Percentiles rank a stretch among this genome's conserved stretches.
phyloP scores from a whole-genome alignment of 768 basidiomycete species.

The Dioszegia hungarica region DNA sequence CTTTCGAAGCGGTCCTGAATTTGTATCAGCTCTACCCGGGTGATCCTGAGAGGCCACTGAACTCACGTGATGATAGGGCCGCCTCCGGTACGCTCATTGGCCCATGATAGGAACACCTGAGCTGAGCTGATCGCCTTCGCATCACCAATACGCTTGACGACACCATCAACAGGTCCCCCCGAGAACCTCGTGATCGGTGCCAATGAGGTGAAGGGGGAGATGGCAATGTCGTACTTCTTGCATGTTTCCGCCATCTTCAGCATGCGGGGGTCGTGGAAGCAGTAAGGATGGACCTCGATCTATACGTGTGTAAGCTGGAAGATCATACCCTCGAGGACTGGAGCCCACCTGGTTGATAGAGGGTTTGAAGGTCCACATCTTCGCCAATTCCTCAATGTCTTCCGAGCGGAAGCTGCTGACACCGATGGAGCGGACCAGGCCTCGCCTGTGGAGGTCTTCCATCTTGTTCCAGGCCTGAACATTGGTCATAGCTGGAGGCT shows the following conservation, averaged over 20 bases:
- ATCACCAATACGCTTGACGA: constrained; percentile 20
- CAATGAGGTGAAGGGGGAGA: constrained; percentile 35
- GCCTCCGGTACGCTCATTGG: too few species aligned
- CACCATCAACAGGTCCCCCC: constrained; percentile 22
- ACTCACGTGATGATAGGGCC: too few species aligned
- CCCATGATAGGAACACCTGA: too few species aligned
- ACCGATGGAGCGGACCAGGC: constrained; percentile 51
- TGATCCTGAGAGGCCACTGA: too few species aligned
- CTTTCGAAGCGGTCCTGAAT: too few species aligned
- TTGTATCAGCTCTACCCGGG: too few species aligned
- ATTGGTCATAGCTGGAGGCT: not conserved
- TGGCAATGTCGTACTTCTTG: constrained; percentile 36
- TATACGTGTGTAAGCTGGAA: constrained; percentile 7
- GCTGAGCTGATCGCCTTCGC: constrained; percentile 17
- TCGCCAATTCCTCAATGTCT: constrained; percentile 46
- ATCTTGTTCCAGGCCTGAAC: constrained; percentile 61
- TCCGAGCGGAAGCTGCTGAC: constrained; percentile 50
- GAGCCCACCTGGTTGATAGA: constrained; percentile 47
- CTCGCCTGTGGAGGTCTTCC: constrained; percentile 57
- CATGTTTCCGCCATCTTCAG: constrained; percentile 38
- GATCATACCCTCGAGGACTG: too few species aligned
- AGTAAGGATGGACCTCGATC: constrained; percentile 51
- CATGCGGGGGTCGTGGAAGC: constrained; percentile 24
- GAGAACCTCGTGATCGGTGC: constrained; percentile 20
- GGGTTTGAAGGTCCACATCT: constrained; percentile 42